phyloP scores from a whole-genome alignment of 140 eudicot genomes.

The Cichorium intybus region DNA sequence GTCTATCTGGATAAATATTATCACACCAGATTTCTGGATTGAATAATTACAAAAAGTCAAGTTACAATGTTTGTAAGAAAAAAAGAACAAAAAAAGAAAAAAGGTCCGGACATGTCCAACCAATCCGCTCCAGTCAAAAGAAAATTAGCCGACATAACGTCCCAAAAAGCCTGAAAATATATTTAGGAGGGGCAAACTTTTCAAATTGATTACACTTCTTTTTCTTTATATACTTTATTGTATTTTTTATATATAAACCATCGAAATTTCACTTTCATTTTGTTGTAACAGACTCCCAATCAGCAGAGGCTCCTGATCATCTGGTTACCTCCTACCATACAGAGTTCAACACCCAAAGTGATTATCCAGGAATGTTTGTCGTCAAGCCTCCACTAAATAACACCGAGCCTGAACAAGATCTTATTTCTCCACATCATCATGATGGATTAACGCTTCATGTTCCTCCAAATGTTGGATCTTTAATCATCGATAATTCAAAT shows the following conservation, averaged over 20 bases:
- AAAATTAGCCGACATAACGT: too few species aligned
- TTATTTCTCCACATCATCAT: conserved; percentile 22
- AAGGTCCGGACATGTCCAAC: too few species aligned
- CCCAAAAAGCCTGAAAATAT: too few species aligned
- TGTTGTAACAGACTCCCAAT: background rate
- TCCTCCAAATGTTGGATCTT: conserved; percentile 41
- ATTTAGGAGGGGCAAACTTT: too few species aligned
- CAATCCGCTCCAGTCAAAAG: too few species aligned
- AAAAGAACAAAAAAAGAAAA: too few species aligned
- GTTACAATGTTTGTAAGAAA: too few species aligned
- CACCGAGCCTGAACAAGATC: conserved; percentile 28
- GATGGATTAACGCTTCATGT: conserved; percentile 47
- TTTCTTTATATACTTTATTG: background rate
- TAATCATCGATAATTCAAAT: conserved; percentile 32
- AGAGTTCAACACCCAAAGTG: conserved; percentile 13
- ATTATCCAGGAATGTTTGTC: conserved; percentile 22
- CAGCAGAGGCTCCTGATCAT: conserved; percentile 20
- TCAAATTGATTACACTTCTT: background rate
- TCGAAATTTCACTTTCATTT: background rate
- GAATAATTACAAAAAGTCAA: too few species aligned
- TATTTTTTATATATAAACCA: background rate
- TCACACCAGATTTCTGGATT: too few species aligned
- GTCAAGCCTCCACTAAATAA: conserved; percentile 28
- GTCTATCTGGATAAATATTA: too few species aligned
- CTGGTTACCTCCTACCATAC: conserved; percentile 25